phyloP scores from a whole-genome alignment of 2,329 filamentous ascomycete species.

The Colletotrichum sp. region DNA sequence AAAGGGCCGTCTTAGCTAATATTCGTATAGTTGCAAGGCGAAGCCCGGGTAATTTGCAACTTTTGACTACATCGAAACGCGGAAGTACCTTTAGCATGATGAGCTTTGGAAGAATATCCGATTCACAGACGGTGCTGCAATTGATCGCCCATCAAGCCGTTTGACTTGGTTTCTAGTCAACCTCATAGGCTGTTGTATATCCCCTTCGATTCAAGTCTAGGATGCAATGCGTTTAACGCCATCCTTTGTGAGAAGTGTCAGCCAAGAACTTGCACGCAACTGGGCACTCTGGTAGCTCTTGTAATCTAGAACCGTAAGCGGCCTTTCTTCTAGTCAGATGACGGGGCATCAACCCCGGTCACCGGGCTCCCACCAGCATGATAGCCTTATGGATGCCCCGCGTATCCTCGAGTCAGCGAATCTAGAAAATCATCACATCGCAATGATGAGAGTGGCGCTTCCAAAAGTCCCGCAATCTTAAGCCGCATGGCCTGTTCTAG shows the following conservation, averaged over 20 bases:
- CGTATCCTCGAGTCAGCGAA: neutral
- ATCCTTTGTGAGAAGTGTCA: rapidly evolving
- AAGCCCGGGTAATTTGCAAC: neutral
- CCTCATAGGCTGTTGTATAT: neutral
- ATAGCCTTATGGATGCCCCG: neutral
- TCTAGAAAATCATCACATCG: neutral
- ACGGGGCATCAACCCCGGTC: neutral
- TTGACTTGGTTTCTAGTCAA: neutral
- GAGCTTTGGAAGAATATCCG: neutral
- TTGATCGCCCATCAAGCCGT: neutral
- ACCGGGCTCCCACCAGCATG: neutral
- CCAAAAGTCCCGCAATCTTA: neutral
- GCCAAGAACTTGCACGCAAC: neutral
- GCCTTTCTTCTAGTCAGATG: neutral
- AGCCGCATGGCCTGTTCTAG: neutral
- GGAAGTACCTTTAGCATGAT: rapidly evolving
- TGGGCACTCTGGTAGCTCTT: neutral
- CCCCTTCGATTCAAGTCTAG: neutral
- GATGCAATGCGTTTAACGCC: neutral
- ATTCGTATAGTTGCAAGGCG: neutral
- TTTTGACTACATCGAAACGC: neutral
- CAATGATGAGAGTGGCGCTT: neutral
- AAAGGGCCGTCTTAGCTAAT: neutral
- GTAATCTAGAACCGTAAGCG: neutral
- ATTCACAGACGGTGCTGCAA: neutral